A percentile compares a stretch with the other conserved stretches of the same genome.
phyloP scores from a whole-genome alignment of 805 yeast species.

The Candida maesae region DNA sequence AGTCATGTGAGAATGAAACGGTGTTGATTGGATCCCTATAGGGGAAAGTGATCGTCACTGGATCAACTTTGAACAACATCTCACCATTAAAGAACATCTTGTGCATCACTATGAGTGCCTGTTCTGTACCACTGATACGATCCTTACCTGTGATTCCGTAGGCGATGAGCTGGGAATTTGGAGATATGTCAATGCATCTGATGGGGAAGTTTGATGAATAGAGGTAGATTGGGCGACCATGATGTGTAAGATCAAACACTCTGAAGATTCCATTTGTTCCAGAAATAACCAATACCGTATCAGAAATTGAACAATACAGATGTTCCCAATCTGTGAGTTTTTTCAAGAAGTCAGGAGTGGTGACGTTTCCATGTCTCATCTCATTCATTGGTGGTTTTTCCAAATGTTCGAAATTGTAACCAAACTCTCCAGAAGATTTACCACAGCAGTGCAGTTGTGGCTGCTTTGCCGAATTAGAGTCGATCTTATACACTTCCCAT shows the following conservation, averaged over 20 bases:
- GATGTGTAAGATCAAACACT: slow-evolving; percentile 51
- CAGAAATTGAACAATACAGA: slow-evolving; percentile 55
- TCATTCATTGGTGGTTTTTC: slow-evolving; percentile 22
- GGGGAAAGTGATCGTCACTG: slow-evolving; percentile 75
- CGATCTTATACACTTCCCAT: slow-evolving; percentile 70
- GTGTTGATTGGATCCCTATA: slow-evolving; percentile 81
- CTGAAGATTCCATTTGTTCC: slow-evolving; percentile 69
- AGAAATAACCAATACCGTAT: slow-evolving; percentile 55
- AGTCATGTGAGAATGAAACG: slow-evolving; percentile 68
- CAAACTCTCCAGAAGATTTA: slow-evolving; percentile 64
- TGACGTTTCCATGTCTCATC: slow-evolving; percentile 18
- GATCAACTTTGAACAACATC: slow-evolving; percentile 39
- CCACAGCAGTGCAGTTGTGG: slow-evolving; percentile 70
- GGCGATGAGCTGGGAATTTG: slow-evolving; percentile 61
- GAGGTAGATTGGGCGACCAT: slow-evolving; percentile 65
- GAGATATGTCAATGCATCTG: slow-evolving; percentile 70
- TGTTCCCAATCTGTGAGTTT: slow-evolving; percentile 54
- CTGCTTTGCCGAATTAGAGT: slow-evolving; percentile 39
- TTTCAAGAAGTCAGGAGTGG: slow-evolving; percentile 15
- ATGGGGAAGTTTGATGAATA: slow-evolving; percentile 72
- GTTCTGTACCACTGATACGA: slow-evolving; percentile 61
- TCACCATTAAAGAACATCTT: slow-evolving; percentile 24
- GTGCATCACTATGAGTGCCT: slow-evolving; percentile 69
- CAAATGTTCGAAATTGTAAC: slow-evolving; percentile 42
- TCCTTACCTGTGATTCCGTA: slow-evolving; percentile 83